Evolutionary conservation across 495 filamentous ascomycete genomes (phyloP), one percentile per base, ranked within the genome.

Genomic region (Aspergillus cavernicola): DNA sequence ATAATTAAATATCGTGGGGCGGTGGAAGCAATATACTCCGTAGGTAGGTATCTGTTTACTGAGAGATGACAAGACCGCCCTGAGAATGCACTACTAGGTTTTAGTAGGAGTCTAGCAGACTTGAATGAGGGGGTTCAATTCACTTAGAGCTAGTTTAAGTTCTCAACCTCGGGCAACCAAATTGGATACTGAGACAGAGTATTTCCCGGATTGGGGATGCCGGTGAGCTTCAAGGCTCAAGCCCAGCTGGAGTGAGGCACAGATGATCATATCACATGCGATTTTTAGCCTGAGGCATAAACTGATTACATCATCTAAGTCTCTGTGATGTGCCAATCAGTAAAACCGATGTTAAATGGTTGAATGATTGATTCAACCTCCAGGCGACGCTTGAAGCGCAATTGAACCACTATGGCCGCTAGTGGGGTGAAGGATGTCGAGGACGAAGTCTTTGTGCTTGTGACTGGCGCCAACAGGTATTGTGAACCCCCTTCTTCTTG

Each of bases 381-480:
- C 42, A 29, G 10, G 9, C 4, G 16, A 48, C 28, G 38, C 12
- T 20, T 3, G 23, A 43, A 38, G 20, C 28, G 11, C 44, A 49
- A 49, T 43, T 36, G 38, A 50, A 28, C 11, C 32, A 37, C 33
- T 20, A 56, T 56, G 44, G 3, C 31, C 19, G 19, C 29, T 4
- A 23, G 19, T 11, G 29, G 29, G 29, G 3, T 13, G 1, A 11
- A 1, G 13, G 31, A 22, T 26, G 28, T 28, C 18, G 15, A 50
- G 22, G 56, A 68, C 28, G 53, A 61, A 20, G 23, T 53, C 40
- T 72, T 66, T 53, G 58, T 78, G 10, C 66, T 80, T 11, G 73
- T 80, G 7, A 80, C 77, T 6, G 77, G 77, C 11, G 75, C 76
- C 16, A 80, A 80, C 57, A 77, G 74, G 77, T 78, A 69, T 16